A percentile compares a stretch with the other conserved stretches of the same genome.
These are phyloP conservation scores for Globisporangium heterothallicum DNA, from an alignment of 352 stramenopile genomes.

Conservation along the genomic window DNA sequence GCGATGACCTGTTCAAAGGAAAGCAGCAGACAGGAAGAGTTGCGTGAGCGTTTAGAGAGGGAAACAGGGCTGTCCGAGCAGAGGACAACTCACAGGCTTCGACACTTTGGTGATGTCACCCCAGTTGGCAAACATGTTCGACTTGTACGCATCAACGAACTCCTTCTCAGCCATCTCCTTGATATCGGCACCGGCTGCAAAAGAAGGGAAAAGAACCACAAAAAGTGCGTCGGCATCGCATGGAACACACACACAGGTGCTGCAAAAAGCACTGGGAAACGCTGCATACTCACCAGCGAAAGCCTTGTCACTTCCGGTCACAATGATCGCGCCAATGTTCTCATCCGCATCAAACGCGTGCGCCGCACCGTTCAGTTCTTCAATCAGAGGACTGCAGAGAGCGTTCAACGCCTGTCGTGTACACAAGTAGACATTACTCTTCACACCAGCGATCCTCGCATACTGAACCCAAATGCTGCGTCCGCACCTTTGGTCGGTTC, in stretches of 20 bases:
- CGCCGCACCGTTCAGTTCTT: constrained; percentile 93
- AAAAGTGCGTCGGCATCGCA: not conserved
- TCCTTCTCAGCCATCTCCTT: constrained; percentile 94
- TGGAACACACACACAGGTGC: not conserved
- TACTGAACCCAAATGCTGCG: not conserved
- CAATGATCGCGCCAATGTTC: constrained; percentile 92
- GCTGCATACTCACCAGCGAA: constrained; percentile 86
- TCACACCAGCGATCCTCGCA: no score
- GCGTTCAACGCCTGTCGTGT: constrained; percentile 95
- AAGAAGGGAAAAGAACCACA: not conserved
- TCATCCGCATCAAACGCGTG: constrained; percentile 90
- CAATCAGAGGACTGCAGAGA: constrained; percentile 92
- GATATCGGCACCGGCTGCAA: constrained; percentile 90
- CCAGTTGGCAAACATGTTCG: constrained; percentile 98
- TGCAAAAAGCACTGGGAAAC: not conserved
- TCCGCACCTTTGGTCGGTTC: constrained; percentile 91
- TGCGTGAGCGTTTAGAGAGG: not conserved
- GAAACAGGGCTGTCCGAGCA: not conserved
- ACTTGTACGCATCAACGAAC: constrained; percentile 92
- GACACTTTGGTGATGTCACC: constrained; percentile 91
- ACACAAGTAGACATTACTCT: no score
- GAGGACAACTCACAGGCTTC: constrained; percentile 80
- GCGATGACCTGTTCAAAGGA: constrained; percentile 78
- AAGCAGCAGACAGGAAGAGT: not conserved
- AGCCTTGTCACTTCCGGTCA: constrained; percentile 95